Evolutionary conservation across 345 rosid genomes (phyloP), one percentile per base, ranked within the genome.

Genomic region (Sisymbrium irio): DNA sequence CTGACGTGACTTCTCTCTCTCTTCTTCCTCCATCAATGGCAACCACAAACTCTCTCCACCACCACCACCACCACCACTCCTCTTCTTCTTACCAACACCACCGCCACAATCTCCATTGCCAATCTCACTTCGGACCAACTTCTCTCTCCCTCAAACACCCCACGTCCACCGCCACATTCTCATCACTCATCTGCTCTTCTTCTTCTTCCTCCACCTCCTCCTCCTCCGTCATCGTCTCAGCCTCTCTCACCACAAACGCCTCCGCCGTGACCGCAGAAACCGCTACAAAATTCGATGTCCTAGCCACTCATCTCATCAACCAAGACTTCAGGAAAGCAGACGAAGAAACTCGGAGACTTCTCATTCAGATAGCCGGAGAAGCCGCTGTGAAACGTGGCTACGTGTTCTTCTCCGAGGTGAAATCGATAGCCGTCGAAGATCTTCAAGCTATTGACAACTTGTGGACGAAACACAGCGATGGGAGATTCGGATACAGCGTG

Each of bases 391-490:
- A 86, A 66, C 80, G 99, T 0, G 97, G 99, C 9, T 95, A 95
- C 41, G 97, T 95, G 12, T 95, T 88, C 96, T 95, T 95, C 89
- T 95, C 96, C 19, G 97, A 95, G 53, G 99, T 92, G 11, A 80
- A 87, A 50, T 87, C 88, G 72, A 95, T 95, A 73, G 32, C 92
- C 0, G 71, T 56, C 0, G 27, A 78, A 9, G 93, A 88, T 82
- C 90, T 95, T 6, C 80, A 68, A 53, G 83, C 92, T 4, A 87
- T 95, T 2, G 99, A 95, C 66, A 82, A 81, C 7, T 88, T 92
- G 0, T 95, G 99, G 99, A 82, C 58, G 14, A 49, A 79, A 60
- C 74, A 87, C 88, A 95, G 97, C 78, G 77, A 77, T 32, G 79
- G 83, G 65, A 87, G 69, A 36, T 91, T 95, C 40, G 97, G 97